Conservation (phyloP, 345 rosid species). For the Corchorus olitorius region DNA sequence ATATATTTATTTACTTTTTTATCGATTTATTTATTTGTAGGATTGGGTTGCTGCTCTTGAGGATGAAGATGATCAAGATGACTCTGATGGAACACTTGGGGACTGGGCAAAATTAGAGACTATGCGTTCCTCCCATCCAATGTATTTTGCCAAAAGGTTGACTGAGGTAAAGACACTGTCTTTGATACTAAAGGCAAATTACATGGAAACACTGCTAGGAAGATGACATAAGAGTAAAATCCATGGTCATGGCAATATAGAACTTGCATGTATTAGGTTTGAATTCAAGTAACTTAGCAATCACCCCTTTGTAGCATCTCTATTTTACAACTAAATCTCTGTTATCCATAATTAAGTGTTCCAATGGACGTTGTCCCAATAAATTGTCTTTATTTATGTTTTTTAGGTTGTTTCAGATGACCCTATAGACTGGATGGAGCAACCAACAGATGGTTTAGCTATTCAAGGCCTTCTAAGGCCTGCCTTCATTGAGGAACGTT, state of each 20-base stretch:
- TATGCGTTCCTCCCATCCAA: constrained; percentile 90
- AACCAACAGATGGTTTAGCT: constrained; percentile 83
- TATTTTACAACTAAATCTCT: neutral
- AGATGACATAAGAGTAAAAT: constrained; percentile 8
- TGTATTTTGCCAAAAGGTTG: constrained; percentile 84
- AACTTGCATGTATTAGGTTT: constrained; percentile 3
- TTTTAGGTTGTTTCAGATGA: constrained; percentile 74
- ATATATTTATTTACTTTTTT: neutral
- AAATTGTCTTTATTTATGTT: constrained; percentile 19
- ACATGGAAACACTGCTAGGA: constrained; percentile 8
- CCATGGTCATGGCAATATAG: constrained; percentile 17
- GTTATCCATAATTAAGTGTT: neutral
- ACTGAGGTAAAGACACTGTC: constrained; percentile 50
- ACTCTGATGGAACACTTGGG: constrained; percentile 61
- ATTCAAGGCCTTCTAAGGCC: constrained; percentile 86
- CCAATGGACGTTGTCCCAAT: neutral
- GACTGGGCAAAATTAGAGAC: constrained; percentile 95
- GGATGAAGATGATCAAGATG: constrained; percentile 58
- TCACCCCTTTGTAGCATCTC: neutral
- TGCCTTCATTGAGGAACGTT: constrained; percentile 69
- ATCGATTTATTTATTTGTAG: constrained; percentile 40
- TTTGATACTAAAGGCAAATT: constrained; percentile 5
- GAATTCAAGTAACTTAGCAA: neutral
- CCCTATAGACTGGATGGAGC: constrained; percentile 87
- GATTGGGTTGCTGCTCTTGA: constrained; percentile 75